Evolutionary conservation across 805 yeast species (phyloP).

Genomic region (Candida bentonensis): DNA sequence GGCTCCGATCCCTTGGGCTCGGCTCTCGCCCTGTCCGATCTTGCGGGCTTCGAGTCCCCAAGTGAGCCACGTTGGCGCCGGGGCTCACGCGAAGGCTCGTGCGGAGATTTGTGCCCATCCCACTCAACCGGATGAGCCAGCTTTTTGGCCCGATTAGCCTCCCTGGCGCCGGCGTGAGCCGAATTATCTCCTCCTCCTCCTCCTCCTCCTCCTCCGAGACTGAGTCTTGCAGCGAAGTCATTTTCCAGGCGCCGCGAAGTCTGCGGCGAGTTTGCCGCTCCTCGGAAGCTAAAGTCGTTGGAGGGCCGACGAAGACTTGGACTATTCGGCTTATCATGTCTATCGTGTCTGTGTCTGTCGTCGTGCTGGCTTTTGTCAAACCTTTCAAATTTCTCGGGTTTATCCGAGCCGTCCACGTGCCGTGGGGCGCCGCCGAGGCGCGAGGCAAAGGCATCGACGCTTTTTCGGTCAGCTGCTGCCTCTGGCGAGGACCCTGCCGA

Average conservation of each 20-base stretch:
- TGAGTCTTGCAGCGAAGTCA: background rate
- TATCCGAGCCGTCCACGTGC: background rate
- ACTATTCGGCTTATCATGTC: too few relatives aligned
- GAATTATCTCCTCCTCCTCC: background rate
- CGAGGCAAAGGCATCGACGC: background rate
- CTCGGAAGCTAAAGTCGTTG: too few relatives aligned
- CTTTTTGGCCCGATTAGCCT: background rate
- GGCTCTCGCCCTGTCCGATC: too few relatives aligned
- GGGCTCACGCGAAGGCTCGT: background rate
- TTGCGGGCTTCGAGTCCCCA: too few relatives aligned
- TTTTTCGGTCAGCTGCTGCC: background rate
- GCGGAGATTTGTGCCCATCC: background rate
- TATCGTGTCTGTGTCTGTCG: too few relatives aligned
- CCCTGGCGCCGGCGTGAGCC: background rate
- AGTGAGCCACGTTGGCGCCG: background rate
- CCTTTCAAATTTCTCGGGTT: too few relatives aligned
- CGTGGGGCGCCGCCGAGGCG: background rate
- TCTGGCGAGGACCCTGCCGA: background rate
- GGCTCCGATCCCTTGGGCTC: background rate
- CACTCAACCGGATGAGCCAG: background rate
- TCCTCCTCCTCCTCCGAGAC: background rate
- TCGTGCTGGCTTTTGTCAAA: too few relatives aligned
- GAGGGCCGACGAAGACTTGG: too few relatives aligned
- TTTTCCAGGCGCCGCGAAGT: background rate
- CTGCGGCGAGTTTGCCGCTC: too few relatives aligned